Evolutionary conservation across 1,284 basidiomycete species (phyloP).

Genomic region (Cutaneotrichosporon spelunceum): DNA sequence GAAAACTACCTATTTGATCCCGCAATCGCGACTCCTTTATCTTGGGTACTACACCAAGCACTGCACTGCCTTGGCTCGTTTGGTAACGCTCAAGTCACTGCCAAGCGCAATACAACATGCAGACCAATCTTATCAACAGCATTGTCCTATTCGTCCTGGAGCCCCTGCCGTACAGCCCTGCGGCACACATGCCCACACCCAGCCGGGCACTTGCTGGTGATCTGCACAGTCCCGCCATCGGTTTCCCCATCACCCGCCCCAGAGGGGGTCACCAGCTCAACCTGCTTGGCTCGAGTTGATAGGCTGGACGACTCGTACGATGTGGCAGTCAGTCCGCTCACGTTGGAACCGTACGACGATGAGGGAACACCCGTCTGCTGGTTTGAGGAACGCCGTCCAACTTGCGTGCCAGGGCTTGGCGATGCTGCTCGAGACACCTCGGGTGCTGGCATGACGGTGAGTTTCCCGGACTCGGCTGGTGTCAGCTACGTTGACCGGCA

Average conservation of each 20-base stretch:
- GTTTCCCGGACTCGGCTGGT: constrained; percentile 13
- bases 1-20: neutral
- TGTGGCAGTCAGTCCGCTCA: constrained; percentile 1
- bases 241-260: neutral
- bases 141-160: neutral
- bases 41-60: no score
- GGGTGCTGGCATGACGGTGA: neutral
- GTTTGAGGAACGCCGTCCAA: neutral
- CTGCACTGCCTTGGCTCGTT: neutral
- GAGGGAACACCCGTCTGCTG: neutral
- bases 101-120: constrained; percentile 1
- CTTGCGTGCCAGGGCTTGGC: neutral
- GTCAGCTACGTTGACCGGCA: neutral
- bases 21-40: neutral
- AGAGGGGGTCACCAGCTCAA: constrained; percentile 1
- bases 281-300: neutral
- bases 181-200: constrained; percentile 46
- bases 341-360: constrained; percentile 1
- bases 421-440: constrained; percentile 7
- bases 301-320: constrained; percentile 12
- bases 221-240: constrained; percentile 19
- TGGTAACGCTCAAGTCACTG: neutral
- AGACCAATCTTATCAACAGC: neutral
- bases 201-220: constrained; percentile 33
- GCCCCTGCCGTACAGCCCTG: constrained; percentile 1